phyloP scores from a whole-genome alignment of 2,329 filamentous ascomycete species.

The Sclerotinia sclerotiorum region DNA sequence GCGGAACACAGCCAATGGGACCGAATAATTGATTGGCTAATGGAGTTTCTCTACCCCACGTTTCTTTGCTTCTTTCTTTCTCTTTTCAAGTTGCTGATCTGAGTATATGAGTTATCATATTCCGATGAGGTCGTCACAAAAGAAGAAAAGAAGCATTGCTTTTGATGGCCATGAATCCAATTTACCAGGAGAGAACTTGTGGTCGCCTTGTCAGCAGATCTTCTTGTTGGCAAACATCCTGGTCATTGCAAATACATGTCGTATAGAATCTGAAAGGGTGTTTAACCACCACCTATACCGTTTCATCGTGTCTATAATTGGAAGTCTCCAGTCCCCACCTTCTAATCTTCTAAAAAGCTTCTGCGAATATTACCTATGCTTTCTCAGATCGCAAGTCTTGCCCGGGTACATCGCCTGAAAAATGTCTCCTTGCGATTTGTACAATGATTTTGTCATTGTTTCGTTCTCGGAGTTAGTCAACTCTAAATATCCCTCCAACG shows the following conservation, averaged over 20 bases:
- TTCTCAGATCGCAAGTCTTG: not conserved
- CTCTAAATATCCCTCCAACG: not conserved
- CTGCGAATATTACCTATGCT: not conserved
- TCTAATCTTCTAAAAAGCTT: not conserved
- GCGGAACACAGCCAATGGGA: not conserved
- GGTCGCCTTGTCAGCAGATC: not conserved
- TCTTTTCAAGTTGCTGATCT: not conserved
- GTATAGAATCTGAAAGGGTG: not conserved
- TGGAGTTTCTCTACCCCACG: not conserved
- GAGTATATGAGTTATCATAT: not conserved
- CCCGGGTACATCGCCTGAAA: not conserved
- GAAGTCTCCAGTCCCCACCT: not conserved
- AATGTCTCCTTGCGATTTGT: not conserved
- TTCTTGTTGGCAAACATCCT: not conserved
- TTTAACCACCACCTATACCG: not conserved
- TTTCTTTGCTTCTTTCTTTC: not conserved
- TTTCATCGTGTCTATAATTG: not conserved
- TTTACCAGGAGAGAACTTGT: too few species aligned
- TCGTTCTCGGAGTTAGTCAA: not conserved
- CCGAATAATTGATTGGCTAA: not conserved
- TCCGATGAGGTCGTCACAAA: not conserved
- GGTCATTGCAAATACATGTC: too few species aligned
- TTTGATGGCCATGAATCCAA: too few species aligned
- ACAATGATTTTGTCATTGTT: not conserved
- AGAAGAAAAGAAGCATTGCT: too few species aligned